These are phyloP conservation scores for Mentha longifolia DNA, from an alignment of 257 asterid species.

Conservation along the genomic window DNA sequence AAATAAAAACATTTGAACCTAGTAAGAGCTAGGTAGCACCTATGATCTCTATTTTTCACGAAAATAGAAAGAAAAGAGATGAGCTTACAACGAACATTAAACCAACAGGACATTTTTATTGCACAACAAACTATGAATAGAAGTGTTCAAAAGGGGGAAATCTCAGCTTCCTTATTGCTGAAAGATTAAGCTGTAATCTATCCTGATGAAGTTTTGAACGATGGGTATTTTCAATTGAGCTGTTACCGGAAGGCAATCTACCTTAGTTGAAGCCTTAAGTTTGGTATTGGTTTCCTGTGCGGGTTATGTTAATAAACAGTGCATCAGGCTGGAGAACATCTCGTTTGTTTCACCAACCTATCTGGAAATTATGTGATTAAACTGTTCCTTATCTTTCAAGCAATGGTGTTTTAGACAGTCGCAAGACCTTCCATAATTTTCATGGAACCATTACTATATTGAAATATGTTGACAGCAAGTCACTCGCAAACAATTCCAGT, in stretches of 20 bases:
- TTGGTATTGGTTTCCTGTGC: background rate
- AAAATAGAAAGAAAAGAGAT: background rate
- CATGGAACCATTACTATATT: background rate
- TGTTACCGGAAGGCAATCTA: too few species aligned
- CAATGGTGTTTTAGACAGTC: background rate
- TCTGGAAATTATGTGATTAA: background rate
- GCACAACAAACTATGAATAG: background rate
- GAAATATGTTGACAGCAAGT: conserved; percentile 1
- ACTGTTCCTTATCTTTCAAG: background rate
- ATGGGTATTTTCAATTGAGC: too few species aligned
- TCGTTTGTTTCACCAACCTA: background rate
- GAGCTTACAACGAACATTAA: background rate
- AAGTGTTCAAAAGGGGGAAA: background rate
- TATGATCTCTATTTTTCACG: background rate
- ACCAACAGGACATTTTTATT: background rate
- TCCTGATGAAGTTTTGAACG: background rate
- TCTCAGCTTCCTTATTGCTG: background rate
- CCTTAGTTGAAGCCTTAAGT: background rate
- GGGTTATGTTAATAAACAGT: background rate
- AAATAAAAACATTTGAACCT: conserved; percentile 1
- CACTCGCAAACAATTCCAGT: background rate
- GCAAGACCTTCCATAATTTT: background rate
- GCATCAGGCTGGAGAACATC: background rate
- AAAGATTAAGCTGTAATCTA: background rate
- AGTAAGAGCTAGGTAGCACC: background rate